Conservation (phyloP, 1,284 basidiomycete species). For the Erythrobasidium hasegawianum region DNA sequence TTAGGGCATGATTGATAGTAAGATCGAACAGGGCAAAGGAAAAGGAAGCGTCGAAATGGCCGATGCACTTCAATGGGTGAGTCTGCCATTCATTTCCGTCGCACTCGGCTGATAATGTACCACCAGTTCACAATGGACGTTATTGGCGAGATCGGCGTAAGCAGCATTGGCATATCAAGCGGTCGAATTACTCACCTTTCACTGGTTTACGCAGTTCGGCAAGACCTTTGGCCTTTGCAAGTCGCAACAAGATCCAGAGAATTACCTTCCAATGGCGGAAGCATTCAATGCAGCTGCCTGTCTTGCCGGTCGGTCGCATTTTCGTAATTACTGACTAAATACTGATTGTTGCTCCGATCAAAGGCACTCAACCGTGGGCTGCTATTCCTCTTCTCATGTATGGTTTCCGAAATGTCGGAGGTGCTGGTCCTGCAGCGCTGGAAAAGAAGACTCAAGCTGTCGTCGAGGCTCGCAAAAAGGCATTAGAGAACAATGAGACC, state of each 20-base stretch:
- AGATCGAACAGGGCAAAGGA: not conserved
- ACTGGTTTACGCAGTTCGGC: not conserved
- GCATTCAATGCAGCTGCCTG: constrained; percentile 9
- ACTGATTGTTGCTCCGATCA: not conserved
- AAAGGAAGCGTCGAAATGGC: constrained; percentile 7
- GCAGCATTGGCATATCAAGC: not conserved
- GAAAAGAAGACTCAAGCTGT: constrained; percentile 9
- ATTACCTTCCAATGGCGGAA: constrained; percentile 9
- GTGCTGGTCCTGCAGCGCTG: not conserved
- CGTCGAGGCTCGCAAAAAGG: not conserved
- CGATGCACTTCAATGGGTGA: constrained; percentile 6
- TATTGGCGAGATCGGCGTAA: constrained; percentile 4
- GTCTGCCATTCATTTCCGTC: not conserved
- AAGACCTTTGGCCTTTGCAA: constrained; percentile 13
- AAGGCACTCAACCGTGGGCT: constrained; percentile 10
- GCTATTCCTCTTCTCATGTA: not conserved
- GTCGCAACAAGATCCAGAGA: not conserved
- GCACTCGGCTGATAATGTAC: too few species aligned
- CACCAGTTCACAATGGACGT: constrained; percentile 17
- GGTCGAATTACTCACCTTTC: not conserved
- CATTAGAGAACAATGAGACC: not conserved
- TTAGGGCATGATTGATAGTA: constrained; percentile 4
- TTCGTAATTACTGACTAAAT: not conserved
- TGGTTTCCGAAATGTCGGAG: constrained; percentile 8
- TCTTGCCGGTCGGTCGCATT: not conserved